A percentile compares a stretch with the other conserved stretches of the same genome.
phyloP scores from a whole-genome alignment of 1,139 yeast species.

The Scheffersomyces cryptocercus region DNA sequence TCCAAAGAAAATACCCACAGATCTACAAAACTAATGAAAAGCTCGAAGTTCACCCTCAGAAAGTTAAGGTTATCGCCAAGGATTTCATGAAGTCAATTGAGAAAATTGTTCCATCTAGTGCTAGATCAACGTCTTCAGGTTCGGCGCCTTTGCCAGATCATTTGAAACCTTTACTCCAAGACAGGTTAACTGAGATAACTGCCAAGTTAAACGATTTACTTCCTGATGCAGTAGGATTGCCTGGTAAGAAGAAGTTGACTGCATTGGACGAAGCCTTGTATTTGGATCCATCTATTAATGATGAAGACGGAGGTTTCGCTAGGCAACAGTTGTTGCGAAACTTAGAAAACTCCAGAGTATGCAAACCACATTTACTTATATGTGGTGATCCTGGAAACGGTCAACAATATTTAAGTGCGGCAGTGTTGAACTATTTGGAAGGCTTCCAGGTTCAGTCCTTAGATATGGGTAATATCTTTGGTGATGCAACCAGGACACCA shows the following conservation, averaged over 20 bases:
- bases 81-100: conserved; percentile 89
- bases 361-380: conserved; percentile 78
- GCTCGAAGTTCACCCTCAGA: conserved; percentile 67
- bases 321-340: conserved; percentile 63
- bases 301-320: conserved; percentile 66
- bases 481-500: conserved; percentile 80
- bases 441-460: conserved; percentile 88
- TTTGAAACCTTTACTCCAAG: conserved; percentile 60
- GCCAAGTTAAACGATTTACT: conserved; percentile 55
- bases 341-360: conserved; percentile 66
- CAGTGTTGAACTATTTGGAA: conserved; percentile 78
- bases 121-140: conserved; percentile 74
- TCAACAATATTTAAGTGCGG: conserved; percentile 83
- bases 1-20: conserved; percentile 92
- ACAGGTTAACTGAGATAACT: conserved; percentile 49
- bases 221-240: conserved; percentile 50
- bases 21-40: conserved; percentile 80
- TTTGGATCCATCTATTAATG: conserved; percentile 57
- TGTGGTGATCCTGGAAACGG: conserved; percentile 84
- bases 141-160: conserved; percentile 81
- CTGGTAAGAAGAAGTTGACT: conserved; percentile 47
- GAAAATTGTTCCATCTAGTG: conserved; percentile 88
- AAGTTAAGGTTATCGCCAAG: conserved; percentile 74
- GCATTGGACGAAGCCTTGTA: conserved; percentile 72
- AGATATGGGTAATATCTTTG: conserved; percentile 75